A percentile compares a stretch with the other conserved stretches of the same genome.
Conservation (phyloP, 108 stramenopile species). For the Epipyxis sp. region DNA sequence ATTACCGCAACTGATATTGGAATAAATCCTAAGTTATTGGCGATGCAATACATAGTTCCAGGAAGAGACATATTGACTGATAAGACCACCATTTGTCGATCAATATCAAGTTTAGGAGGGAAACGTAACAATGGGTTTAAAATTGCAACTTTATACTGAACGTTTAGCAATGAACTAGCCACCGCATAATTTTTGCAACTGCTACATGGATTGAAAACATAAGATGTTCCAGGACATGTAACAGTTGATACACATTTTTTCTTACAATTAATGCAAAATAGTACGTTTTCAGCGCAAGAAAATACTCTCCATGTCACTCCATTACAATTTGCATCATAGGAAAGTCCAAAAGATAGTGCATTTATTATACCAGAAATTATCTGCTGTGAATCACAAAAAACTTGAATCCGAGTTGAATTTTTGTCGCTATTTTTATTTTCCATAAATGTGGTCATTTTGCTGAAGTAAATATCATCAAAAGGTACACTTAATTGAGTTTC, state of each 20-base stretch:
- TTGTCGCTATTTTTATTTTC: no score
- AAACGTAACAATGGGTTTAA: neutral
- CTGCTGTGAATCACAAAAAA: no score
- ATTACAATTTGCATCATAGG: neutral
- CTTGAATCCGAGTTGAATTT: no score
- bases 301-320: constrained; percentile 6
- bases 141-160: neutral
- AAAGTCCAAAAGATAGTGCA: no score
- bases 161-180: neutral
- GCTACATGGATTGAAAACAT: neutral
- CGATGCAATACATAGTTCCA: neutral
- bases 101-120: neutral
- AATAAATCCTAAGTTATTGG: neutral
- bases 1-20: neutral
- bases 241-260: neutral
- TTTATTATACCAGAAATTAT: no score
- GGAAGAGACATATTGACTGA: neutral
- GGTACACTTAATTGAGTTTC: neutral
- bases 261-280: constrained; percentile 16
- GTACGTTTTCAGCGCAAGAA: neutral
- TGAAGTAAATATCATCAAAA: neutral
- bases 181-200: neutral
- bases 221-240: neutral
- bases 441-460: no score
- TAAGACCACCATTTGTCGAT: neutral